Evolutionary conservation across 164 flowering plant species (phyloP).

Genomic region (Euptelea pleiosperma): DNA sequence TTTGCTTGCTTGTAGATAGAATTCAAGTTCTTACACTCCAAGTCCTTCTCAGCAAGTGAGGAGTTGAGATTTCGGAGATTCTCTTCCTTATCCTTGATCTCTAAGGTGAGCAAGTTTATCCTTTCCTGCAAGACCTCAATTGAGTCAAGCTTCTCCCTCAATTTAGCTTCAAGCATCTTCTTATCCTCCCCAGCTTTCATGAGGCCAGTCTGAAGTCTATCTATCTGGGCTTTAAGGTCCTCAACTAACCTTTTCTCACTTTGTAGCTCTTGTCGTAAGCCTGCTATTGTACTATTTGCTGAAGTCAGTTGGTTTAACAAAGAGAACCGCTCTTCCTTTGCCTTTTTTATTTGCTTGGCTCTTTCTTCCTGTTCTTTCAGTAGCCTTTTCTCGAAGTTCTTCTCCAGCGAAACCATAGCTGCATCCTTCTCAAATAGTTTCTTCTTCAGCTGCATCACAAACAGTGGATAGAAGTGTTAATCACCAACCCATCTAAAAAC

Average conservation of each 20-base stretch:
- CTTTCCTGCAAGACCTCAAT: conserved; percentile 51
- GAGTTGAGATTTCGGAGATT: conserved; percentile 35
- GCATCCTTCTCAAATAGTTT: conserved; percentile 52
- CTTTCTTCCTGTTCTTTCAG: conserved; percentile 34
- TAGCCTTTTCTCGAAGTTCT: conserved; percentile 31
- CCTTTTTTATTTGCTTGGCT: conserved; percentile 23
- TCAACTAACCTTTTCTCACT: conserved; percentile 48
- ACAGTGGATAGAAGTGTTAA: conserved; percentile 2
- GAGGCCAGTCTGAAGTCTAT: conserved; percentile 39
- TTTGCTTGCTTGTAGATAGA: conserved; percentile 34
- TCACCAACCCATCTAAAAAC: background rate
- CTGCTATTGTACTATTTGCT: conserved; percentile 39
- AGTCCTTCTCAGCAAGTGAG: conserved; percentile 54
- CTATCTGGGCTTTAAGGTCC: conserved; percentile 47
- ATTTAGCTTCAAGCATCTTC: conserved; percentile 41
- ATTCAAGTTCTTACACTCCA: conserved; percentile 39
- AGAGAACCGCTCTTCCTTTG: conserved; percentile 36
- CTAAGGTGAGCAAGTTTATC: conserved; percentile 46
- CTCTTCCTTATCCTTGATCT: conserved; percentile 62
- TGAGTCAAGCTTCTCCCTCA: conserved; percentile 50
- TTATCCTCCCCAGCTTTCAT: conserved; percentile 43
- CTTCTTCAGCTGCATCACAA: conserved; percentile 50
- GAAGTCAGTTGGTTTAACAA: conserved; percentile 32
- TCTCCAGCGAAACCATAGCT: conserved; percentile 28
- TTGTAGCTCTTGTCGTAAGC: conserved; percentile 54